A percentile compares a stretch with the other conserved stretches of the same genome.
phyloP scores from a whole-genome alignment of 257 asterid species.

The Echium plantagineum region DNA sequence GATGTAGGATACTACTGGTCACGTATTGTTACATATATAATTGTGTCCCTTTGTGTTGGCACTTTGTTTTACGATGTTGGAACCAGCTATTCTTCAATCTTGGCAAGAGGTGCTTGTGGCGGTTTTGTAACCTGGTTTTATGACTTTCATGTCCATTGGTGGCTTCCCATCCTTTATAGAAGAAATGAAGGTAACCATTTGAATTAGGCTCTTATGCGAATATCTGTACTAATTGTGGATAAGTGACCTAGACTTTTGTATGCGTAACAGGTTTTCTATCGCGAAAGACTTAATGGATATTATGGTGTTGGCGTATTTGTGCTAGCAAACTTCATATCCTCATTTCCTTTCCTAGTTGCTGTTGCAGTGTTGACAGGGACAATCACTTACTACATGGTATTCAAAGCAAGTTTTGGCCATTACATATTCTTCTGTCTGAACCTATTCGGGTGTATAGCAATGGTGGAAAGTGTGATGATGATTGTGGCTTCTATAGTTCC shows the following conservation, averaged over 20 bases:
- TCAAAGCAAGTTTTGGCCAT: slow-evolving; percentile 41
- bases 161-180: slow-evolving; percentile 94
- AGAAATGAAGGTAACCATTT: slow-evolving; percentile 67
- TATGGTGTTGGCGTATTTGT: slow-evolving; percentile 74
- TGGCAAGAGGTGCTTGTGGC: slow-evolving; percentile 93
- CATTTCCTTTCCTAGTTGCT: slow-evolving; percentile 66
- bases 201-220: not conserved
- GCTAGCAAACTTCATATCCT: slow-evolving; percentile 71
- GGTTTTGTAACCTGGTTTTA: slow-evolving; percentile 80
- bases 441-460: slow-evolving; percentile 48
- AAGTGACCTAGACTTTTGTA: not conserved
- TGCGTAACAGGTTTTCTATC: slow-evolving; percentile 46
- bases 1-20: slow-evolving; percentile 90
- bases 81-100: slow-evolving; percentile 69
- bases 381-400: slow-evolving; percentile 72
- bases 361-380: slow-evolving; percentile 58
- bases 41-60: slow-evolving; percentile 68
- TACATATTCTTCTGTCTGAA: slow-evolving; percentile 32
- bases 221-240: not conserved
- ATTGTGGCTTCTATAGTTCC: slow-evolving; percentile 84
- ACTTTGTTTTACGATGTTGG: slow-evolving; percentile 87
- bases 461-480: slow-evolving; percentile 97
- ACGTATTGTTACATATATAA: slow-evolving; percentile 56
- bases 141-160: slow-evolving; percentile 97
- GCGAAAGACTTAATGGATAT: slow-evolving; percentile 81